Conservation (phyloP, 441 rosid genomes). For the Caryocar brasiliense region DNA sequence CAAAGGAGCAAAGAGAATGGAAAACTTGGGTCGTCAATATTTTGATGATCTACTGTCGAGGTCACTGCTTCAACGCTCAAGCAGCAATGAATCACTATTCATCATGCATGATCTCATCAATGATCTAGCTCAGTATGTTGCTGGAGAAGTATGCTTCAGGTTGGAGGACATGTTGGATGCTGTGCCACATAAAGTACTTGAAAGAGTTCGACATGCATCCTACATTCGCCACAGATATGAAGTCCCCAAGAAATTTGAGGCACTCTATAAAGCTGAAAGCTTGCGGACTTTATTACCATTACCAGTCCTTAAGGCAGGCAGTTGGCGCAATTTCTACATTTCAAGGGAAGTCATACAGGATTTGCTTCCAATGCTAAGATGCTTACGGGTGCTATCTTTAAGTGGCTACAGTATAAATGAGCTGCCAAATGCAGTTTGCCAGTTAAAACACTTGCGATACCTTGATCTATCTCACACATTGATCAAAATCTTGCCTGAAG, state of each 20-base stretch:
- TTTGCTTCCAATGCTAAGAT: slow-evolving; percentile 2
- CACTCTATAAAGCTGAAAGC: neutral
- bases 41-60: slow-evolving; percentile 12
- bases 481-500: slow-evolving; percentile 12
- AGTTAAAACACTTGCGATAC: slow-evolving; percentile 17
- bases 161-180: too few species aligned
- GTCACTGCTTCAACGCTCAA: slow-evolving; percentile 10
- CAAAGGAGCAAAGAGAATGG: slow-evolving; percentile 2
- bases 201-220: slow-evolving; percentile 12
- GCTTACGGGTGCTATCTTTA: slow-evolving; percentile 13
- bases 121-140: slow-evolving; percentile 13
- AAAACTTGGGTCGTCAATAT: slow-evolving; percentile 7
- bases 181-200: neutral
- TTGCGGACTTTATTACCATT: slow-evolving; percentile 17
- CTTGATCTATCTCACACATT: slow-evolving; percentile 18
- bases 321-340: slow-evolving; percentile 5
- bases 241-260: slow-evolving; percentile 7
- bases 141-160: slow-evolving; percentile 7
- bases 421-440: slow-evolving; percentile 18
- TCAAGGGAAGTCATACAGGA: neutral
- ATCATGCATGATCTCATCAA: slow-evolving; percentile 11
- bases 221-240: slow-evolving; percentile 7
- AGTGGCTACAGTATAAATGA: slow-evolving; percentile 6
- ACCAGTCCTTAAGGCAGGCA: slow-evolving; percentile 6
- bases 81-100: neutral